These are phyloP conservation scores for Funneliformis geosporum DNA, from an alignment of 192 early-diverging fungal species.

Conservation along the genomic window DNA sequence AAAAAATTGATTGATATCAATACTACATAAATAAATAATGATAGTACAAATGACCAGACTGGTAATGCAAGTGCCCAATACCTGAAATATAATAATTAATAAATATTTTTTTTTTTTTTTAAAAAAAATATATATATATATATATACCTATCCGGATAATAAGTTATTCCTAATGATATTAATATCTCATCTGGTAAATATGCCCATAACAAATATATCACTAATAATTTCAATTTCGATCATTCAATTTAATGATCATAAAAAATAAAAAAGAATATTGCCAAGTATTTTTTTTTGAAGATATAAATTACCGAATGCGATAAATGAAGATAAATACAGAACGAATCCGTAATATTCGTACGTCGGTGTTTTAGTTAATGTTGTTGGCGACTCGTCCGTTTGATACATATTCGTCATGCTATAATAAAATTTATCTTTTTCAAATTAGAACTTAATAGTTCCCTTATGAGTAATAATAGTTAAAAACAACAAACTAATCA, in stretches of 20 bases:
- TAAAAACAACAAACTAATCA: background rate
- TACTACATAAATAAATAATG: constrained; percentile 72
- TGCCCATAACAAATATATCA: constrained; percentile 79
- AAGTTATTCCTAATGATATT: constrained; percentile 71
- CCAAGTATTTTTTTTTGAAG: background rate
- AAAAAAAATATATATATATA: background rate
- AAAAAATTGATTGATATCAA: constrained; percentile 79
- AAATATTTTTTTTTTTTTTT: background rate
- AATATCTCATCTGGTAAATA: constrained; percentile 78
- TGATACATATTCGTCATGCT: constrained; percentile 11
- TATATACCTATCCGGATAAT: constrained; percentile 75
- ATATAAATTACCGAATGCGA: constrained; percentile 54
- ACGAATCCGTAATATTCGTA: constrained; percentile 91
- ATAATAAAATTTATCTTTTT: background rate
- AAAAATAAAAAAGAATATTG: constrained; percentile 12
- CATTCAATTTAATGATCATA: constrained; percentile 18
- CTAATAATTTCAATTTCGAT: constrained; percentile 32
- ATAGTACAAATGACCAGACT: constrained; percentile 70
- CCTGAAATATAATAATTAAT: constrained; percentile 32
- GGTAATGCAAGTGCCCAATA: constrained; percentile 86
- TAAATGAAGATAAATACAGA: constrained; percentile 77
- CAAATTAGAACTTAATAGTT: background rate
- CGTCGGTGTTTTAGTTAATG: constrained; percentile 65
- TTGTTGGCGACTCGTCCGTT: constrained; percentile 40
- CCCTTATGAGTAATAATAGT: background rate